These are phyloP conservation scores for Cordyceps cicadae DNA, from an alignment of 2,329 filamentous ascomycete species.

Conservation along the genomic window DNA sequence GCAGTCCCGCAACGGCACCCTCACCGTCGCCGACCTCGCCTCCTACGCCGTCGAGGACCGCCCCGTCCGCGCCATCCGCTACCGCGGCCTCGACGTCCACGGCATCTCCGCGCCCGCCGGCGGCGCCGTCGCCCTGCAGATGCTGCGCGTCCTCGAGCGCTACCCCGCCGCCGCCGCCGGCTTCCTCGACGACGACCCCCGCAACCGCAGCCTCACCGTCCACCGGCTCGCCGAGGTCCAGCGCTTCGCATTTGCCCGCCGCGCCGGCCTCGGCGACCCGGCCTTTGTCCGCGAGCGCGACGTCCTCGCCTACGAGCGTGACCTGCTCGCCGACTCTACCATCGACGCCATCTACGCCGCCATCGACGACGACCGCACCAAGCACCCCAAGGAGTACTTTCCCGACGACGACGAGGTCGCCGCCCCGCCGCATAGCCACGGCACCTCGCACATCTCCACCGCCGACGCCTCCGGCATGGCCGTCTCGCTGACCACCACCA, in stretches of 20 bases:
- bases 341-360: conserved; percentile 52
- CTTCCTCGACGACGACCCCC: conserved; percentile 26
- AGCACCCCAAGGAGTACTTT: conserved; percentile 66
- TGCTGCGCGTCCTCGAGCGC: conserved; percentile 76
- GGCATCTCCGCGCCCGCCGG: conserved; percentile 67
- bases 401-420: conserved; percentile 49
- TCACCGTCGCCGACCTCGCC: conserved; percentile 70
- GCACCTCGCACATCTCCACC: conserved; percentile 65
- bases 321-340: conserved; percentile 56
- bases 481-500: conserved; percentile 74
- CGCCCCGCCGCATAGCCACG: conserved; percentile 55
- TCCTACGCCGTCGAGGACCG: conserved; percentile 64
- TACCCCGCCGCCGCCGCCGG: conserved; percentile 55
- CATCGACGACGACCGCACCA: conserved; percentile 65
- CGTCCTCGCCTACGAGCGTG: conserved; percentile 47
- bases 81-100: conserved; percentile 63
- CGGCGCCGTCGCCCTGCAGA: conserved; percentile 65
- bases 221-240: conserved; percentile 85
- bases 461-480: conserved; percentile 67
- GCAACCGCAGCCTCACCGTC: conserved; percentile 52
- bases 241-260: conserved; percentile 76
- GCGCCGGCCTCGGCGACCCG: conserved; percentile 76
- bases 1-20: conserved; percentile 65
- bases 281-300: conserved; percentile 57
- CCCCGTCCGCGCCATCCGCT: conserved; percentile 54